Evolutionary conservation across 768 basidiomycete species (phyloP).

Genomic region (Lentinula lateritia): DNA sequence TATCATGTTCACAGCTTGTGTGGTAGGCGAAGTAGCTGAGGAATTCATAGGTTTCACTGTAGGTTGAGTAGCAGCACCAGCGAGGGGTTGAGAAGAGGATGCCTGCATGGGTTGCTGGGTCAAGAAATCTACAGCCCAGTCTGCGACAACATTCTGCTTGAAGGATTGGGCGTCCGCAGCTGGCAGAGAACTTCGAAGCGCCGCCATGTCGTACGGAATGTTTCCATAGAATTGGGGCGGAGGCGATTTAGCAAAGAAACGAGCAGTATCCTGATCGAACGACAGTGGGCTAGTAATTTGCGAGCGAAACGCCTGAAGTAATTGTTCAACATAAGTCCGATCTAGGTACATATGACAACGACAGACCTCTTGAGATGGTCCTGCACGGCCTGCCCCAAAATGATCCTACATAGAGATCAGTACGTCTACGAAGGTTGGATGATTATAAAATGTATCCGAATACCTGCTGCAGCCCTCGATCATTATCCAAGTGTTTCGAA

Average conservation of each 20-base stretch:
- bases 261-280: constrained; percentile 57
- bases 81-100: neutral
- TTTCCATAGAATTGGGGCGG: constrained; percentile 28
- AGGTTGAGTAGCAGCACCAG: neutral
- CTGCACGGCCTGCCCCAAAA: constrained; percentile 54
- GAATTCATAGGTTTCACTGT: neutral
- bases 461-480: constrained; percentile 78
- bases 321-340: neutral
- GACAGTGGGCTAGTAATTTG: constrained; percentile 32
- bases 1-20: neutral
- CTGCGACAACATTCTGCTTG: neutral
- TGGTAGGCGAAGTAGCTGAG: neutral
- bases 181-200: constrained; percentile 47
- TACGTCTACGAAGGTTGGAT: constrained; percentile 6
- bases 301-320: constrained; percentile 55
- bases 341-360: neutral
- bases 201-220: constrained; percentile 53
- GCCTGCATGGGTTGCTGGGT: constrained; percentile 7
- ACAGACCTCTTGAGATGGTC: constrained; percentile 58
- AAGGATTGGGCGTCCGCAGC: constrained; percentile 8
- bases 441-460: constrained; percentile 6
- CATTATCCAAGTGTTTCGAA: constrained; percentile 73
- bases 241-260: constrained; percentile 50
- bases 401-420: constrained; percentile 48
- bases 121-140: constrained; percentile 11